Percentiles rank a stretch among this genome's conserved stretches.
Evolutionary conservation across 2,329 filamentous ascomycete genomes (phyloP).

Genomic region (Talaromyces sp.): DNA sequence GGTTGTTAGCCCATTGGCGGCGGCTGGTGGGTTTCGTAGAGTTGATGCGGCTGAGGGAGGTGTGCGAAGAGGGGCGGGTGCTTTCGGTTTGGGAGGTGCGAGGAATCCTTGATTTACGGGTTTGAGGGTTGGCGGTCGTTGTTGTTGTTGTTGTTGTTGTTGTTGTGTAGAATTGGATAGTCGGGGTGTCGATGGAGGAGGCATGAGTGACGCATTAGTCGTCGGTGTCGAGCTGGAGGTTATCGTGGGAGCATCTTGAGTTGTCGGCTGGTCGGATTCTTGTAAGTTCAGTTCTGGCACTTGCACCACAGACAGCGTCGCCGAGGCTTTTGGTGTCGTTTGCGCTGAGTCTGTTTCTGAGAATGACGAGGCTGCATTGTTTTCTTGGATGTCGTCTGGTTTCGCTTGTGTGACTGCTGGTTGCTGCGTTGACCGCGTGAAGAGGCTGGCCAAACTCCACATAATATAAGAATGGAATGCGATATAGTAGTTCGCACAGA

Average conservation of each 20-base stretch:
- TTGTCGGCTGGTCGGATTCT: conserved; percentile 14
- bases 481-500: neutral
- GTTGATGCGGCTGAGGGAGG: conserved; percentile 43
- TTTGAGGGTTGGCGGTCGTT: conserved; percentile 14
- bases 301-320: conserved; percentile 22
- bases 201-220: conserved; percentile 27
- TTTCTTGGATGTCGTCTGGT: neutral
- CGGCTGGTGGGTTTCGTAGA: conserved; percentile 38
- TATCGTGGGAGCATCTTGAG: neutral
- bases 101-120: conserved; percentile 17
- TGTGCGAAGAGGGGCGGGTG: conserved; percentile 27
- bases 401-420: neutral
- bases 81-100: conserved; percentile 27
- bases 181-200: conserved; percentile 25
- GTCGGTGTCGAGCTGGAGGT: neutral
- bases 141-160: no score
- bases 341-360: conserved; percentile 21
- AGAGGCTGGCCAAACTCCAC: conserved; percentile 17
- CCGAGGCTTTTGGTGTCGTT: conserved; percentile 35
- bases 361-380: conserved; percentile 15
- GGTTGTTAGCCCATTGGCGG: conserved; percentile 37
- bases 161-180: conserved; percentile 3
- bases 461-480: neutral
- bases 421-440: conserved; percentile 8
- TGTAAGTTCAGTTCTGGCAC: conserved; percentile 33